These are phyloP conservation scores for Pythium grandisporangium DNA, from an alignment of 352 stramenopile genomes.

Conservation along the genomic window DNA sequence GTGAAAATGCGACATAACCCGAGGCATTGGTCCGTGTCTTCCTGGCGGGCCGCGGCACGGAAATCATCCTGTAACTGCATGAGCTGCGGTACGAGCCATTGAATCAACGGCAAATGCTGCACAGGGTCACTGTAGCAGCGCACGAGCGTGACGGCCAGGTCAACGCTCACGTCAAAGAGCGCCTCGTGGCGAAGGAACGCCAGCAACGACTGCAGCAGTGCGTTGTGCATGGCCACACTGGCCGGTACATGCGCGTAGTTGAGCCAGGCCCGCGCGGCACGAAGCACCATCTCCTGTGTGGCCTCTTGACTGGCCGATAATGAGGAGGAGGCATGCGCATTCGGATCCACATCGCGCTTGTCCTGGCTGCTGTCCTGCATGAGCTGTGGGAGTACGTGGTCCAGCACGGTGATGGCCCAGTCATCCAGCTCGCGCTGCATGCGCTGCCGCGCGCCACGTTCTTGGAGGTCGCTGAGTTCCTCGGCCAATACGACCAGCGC, in stretches of 20 bases:
- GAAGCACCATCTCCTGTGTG: slow-evolving; percentile 49
- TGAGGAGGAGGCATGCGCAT: too few species aligned
- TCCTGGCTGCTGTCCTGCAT: slow-evolving; percentile 53
- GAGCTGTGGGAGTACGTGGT: slow-evolving; percentile 58
- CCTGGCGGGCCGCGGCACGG: slow-evolving; percentile 26
- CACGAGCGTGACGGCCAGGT: slow-evolving; percentile 77
- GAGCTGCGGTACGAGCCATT: slow-evolving; percentile 73
- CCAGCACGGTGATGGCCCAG: slow-evolving; percentile 46
- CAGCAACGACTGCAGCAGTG: slow-evolving; percentile 56
- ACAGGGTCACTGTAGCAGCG: slow-evolving; percentile 40
- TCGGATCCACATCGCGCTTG: too few species aligned
- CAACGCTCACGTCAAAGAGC: slow-evolving; percentile 77
- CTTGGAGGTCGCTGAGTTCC: slow-evolving; percentile 41
- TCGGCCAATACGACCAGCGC: slow-evolving; percentile 64
- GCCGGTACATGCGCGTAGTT: slow-evolving; percentile 35
- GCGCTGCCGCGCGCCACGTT: slow-evolving; percentile 28
- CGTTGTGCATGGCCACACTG: slow-evolving; percentile 41
- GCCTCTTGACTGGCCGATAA: slow-evolving; percentile 3
- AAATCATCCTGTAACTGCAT: slow-evolving; percentile 58
- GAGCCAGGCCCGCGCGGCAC: slow-evolving; percentile 54
- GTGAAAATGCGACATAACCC: slow-evolving; percentile 86
- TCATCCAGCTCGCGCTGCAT: slow-evolving; percentile 55
- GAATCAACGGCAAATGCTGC: slow-evolving; percentile 39
- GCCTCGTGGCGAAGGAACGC: slow-evolving; percentile 59
- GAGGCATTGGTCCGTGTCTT: slow-evolving; percentile 69